Evolutionary conservation across 352 stramenopile genomes (phyloP), one percentile per base, ranked within the genome.

Genomic region (Pythium dissimile): DNA sequence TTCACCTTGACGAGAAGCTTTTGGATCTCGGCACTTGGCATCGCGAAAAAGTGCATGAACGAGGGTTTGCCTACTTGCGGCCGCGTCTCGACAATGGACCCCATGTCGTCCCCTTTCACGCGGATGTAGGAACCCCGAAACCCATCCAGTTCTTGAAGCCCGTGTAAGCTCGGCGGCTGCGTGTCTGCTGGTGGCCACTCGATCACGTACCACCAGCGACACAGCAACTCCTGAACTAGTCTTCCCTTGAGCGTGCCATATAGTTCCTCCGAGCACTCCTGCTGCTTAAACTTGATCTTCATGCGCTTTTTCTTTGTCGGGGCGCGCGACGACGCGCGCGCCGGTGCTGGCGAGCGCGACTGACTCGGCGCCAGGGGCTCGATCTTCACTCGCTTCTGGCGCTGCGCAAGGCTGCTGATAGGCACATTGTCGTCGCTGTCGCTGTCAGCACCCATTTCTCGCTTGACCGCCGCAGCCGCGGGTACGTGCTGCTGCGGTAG

Each of bases 281-380:
- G 82, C 61, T 94, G 84, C 39, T 88, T 88, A 54, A 86, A 89
- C 55, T 86, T 88, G 69, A 92, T 90, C 73, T 88, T 88, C 60
- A 88, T 78, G 41, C 76, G 70, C 63, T 88, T 91, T 63, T 88
- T 68, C 58, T 68, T 69, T 37, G 71, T 71, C 23, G 66, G 51
- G 16, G 74, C 69, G 15, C 61, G 62, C 31, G 52, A 51, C 11
- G 51, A 62, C 18, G 34, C 9, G 8, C 48, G 26, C 18, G 62
- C 8, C 23, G 41, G 20, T 6, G 26, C 38, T 30, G 18, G 24
- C 32, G 42, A 46, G 8, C 13, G 44, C 37, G 27, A 13, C 28
- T 24, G 55, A 0, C 26, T 52, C 9, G 45, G 39, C 15, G 9
- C 20, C 23, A 64, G 48, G 6, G 57, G 63, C 44, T 88, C 74